These are phyloP conservation scores for Cnidoscolus chayamansa DNA, from an alignment of 441 rosid genomes.

Conservation along the genomic window DNA sequence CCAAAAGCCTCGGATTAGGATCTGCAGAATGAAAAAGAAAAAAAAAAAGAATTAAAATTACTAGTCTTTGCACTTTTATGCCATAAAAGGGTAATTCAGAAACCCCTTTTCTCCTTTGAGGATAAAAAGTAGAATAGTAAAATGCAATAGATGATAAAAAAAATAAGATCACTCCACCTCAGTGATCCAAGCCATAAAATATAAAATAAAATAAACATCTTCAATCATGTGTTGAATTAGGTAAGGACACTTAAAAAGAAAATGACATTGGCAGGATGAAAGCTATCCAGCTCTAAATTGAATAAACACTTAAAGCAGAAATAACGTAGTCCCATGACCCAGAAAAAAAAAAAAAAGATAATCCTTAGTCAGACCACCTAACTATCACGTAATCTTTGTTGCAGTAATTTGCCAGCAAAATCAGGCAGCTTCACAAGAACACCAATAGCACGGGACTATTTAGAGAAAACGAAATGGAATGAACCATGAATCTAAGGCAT, in stretches of 20 bases:
- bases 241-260: background rate
- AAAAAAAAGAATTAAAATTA: conserved; percentile 8
- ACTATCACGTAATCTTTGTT: background rate
- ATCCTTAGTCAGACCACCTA: background rate
- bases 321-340: background rate
- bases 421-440: background rate
- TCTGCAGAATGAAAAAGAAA: conserved; percentile 39
- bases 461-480: background rate
- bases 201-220: background rate
- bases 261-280: background rate
- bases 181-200: background rate
- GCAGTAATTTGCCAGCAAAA: background rate
- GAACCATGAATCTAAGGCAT: background rate
- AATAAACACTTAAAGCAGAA: background rate
- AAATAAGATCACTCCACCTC: background rate
- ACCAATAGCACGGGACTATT: background rate
- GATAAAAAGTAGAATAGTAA: background rate
- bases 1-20: conserved; percentile 40
- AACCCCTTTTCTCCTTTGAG: background rate
- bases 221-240: background rate
- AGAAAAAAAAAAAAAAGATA: background rate
- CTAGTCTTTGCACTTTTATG: background rate
- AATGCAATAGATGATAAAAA: background rate
- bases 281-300: background rate
- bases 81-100: too few relatives aligned